These are phyloP conservation scores for Phytophthora tentaculata DNA, from an alignment of 352 stramenopile genomes.

Conservation along the genomic window DNA sequence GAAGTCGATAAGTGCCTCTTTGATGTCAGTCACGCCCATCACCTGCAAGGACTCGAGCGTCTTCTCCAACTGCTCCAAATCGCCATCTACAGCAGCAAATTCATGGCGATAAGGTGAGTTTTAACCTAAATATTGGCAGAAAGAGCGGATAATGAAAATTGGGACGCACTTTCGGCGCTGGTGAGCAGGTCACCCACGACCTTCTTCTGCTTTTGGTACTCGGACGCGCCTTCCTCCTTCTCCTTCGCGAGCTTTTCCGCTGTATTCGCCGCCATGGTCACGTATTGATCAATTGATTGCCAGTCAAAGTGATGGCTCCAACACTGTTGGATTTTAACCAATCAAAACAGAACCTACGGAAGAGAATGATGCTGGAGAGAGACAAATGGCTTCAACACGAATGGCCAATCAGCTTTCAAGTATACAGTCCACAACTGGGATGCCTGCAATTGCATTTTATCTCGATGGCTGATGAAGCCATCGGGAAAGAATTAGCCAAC, in stretches of 20 bases:
- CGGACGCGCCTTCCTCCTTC: slow-evolving; percentile 65
- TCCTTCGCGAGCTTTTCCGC: slow-evolving; percentile 45
- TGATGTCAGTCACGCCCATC: slow-evolving; percentile 65
- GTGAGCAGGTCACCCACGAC: slow-evolving; percentile 75
- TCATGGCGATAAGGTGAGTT: background rate
- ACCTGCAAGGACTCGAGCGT: slow-evolving; percentile 64
- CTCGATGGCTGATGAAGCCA: too few relatives aligned
- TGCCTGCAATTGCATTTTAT: too few relatives aligned
- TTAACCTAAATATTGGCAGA: background rate
- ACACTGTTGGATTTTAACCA: slow-evolving; percentile 8
- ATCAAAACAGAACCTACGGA: slow-evolving; percentile 2
- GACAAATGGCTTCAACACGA: slow-evolving; percentile 12
- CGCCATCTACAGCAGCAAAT: slow-evolving; percentile 56
- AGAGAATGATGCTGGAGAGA: slow-evolving; percentile 2
- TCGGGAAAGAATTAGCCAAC: too few relatives aligned
- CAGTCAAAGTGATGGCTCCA: slow-evolving; percentile 35
- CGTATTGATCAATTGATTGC: slow-evolving; percentile 20
- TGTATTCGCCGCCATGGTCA: slow-evolving; percentile 37
- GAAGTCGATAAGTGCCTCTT: slow-evolving; percentile 71
- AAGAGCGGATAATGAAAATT: slow-evolving; percentile 5
- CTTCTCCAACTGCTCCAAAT: slow-evolving; percentile 71
- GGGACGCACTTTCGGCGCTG: slow-evolving; percentile 66
- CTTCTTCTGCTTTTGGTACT: slow-evolving; percentile 85
- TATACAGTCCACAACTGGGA: background rate
- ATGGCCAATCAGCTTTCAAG: slow-evolving; percentile 3